A percentile compares a stretch with the other conserved stretches of the same genome.
These are phyloP conservation scores for Penicillium sp. DNA, from an alignment of 2,329 filamentous ascomycete species.

Conservation along the genomic window DNA sequence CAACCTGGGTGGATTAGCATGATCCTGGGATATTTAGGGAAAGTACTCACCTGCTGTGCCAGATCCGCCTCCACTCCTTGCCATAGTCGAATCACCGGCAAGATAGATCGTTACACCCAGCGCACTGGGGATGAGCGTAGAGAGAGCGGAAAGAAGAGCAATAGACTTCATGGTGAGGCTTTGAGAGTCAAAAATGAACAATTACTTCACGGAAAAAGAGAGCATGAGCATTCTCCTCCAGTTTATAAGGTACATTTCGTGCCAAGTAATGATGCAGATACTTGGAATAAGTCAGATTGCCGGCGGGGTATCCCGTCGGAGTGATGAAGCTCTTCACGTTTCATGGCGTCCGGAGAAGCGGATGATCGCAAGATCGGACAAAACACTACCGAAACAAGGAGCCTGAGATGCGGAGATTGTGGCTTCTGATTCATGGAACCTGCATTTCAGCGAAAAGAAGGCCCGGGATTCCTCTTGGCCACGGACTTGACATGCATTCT, in stretches of 20 bases:
- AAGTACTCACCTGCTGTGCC: constrained; percentile 25
- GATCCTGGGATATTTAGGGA: not conserved
- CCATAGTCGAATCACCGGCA: constrained; percentile 40
- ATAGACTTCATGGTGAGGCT: constrained; percentile 23
- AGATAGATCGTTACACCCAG: constrained; percentile 32
- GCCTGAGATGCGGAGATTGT: constrained; percentile 4
- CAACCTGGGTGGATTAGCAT: constrained; percentile 49
- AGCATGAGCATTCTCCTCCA: not conserved
- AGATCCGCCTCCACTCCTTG: constrained; percentile 22
- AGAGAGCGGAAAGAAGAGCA: constrained; percentile 20
- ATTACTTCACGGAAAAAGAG: too few species aligned
- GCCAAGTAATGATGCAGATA: constrained; percentile 5
- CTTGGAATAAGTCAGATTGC: constrained; percentile 17
- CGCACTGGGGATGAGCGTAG: constrained; percentile 22
- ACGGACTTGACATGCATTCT: not conserved
- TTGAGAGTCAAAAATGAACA: not conserved
- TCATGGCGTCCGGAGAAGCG: constrained; percentile 12
- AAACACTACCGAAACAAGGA: constrained; percentile 7
- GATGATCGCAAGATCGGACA: constrained; percentile 1
- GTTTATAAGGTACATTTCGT: not conserved
- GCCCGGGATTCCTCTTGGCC: not conserved
- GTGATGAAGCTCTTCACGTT: not conserved
- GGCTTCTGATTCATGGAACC: constrained; percentile 22
- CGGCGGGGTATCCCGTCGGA: constrained; percentile 2
- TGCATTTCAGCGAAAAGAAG: not conserved